A percentile compares a stretch with the other conserved stretches of the same genome.
Conservation (phyloP, 208 protist species). For the Crithidia thermophila region DNA sequence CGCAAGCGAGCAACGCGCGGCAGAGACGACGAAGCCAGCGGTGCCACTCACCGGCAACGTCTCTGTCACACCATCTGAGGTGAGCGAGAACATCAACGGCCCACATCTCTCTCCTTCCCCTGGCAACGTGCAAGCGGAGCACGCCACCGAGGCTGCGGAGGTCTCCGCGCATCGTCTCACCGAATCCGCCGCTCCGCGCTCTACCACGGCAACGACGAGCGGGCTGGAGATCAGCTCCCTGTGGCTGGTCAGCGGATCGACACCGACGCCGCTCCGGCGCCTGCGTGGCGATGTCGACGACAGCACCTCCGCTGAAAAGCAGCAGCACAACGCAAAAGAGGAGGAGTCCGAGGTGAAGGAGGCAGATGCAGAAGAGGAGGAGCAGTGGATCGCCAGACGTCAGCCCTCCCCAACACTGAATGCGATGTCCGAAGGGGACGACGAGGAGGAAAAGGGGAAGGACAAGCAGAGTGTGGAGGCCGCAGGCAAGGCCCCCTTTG, state of each 20-base stretch:
- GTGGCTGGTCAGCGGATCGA: slow-evolving; percentile 53
- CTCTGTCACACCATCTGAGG: no score
- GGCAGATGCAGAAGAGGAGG: neutral
- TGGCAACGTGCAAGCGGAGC: no score
- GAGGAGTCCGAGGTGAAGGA: neutral
- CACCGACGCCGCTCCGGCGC: slow-evolving; percentile 49
- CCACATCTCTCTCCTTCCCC: neutral
- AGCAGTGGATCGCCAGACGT: no score
- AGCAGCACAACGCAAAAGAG: neutral
- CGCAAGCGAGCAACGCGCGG: no score
- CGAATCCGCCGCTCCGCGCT: neutral
- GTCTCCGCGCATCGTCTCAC: slow-evolving; percentile 4
- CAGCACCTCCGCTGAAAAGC: neutral
- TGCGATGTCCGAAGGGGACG: neutral
- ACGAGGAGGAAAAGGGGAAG: neutral
- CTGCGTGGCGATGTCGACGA: slow-evolving; percentile 15
- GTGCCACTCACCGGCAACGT: no score
- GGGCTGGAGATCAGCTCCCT: slow-evolving; percentile 34
- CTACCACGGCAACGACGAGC: neutral
- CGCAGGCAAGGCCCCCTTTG: no score
- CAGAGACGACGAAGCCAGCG: no score
- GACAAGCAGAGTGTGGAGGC: neutral
- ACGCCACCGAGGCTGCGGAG: neutral
- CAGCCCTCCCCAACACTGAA: neutral
- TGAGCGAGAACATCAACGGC: neutral